Percentiles rank a stretch among this genome's conserved stretches.
Evolutionary conservation across 352 stramenopile species (phyloP).

Genomic region (Pythium volutum): DNA sequence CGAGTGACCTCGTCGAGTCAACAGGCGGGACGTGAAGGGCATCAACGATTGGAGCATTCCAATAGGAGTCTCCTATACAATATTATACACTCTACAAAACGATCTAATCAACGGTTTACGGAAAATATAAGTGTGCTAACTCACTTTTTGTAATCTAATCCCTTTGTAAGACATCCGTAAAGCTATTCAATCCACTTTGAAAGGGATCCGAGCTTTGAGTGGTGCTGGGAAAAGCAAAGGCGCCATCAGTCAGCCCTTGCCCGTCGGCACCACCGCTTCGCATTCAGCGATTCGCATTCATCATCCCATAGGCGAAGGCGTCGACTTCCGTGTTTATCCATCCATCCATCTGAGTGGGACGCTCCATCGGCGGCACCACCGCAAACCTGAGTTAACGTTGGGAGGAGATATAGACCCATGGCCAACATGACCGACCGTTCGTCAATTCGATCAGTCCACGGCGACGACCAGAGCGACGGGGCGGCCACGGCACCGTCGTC

Average conservation of each 20-base stretch:
- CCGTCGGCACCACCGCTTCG: not conserved
- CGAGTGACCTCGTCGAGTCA: too few species aligned
- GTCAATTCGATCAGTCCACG: too few species aligned
- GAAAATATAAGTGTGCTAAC: too few species aligned
- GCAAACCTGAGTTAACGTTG: not conserved
- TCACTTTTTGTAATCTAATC: not conserved
- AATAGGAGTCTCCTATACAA: too few species aligned
- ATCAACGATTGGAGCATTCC: too few species aligned
- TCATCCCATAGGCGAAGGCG: not conserved
- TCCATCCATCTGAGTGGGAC: not conserved
- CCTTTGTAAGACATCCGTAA: not conserved
- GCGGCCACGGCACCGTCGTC: not conserved
- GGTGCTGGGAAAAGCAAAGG: conserved; percentile 1
- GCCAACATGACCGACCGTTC: not conserved
- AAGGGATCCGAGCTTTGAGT: conserved; percentile 1
- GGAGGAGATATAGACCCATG: too few species aligned
- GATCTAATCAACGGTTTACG: too few species aligned
- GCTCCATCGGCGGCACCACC: conserved; percentile 6
- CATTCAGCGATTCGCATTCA: conserved; percentile 20
- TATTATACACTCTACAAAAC: too few species aligned
- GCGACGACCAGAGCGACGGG: not conserved
- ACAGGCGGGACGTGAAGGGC: too few species aligned
- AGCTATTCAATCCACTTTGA: not conserved
- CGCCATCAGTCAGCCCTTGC: not conserved
- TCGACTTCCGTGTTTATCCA: too few species aligned